Evolutionary conservation across 768 basidiomycete species (phyloP), one percentile per base, ranked within the genome.

Genomic region (Tulasnella sp.): DNA sequence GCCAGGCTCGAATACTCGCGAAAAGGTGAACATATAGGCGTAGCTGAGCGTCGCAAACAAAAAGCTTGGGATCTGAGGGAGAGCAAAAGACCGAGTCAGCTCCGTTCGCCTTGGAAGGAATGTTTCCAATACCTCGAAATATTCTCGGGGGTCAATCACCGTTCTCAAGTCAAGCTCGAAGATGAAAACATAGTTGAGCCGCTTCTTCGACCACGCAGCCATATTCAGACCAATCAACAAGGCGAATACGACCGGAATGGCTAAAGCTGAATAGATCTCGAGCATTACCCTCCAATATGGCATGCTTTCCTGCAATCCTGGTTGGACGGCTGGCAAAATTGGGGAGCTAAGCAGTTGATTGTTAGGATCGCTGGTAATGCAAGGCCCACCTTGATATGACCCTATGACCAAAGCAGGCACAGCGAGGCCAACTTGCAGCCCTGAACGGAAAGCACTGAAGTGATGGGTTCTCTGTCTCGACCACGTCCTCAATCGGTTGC

Each of bases 101-200:
- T 46, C 56, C 44, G 75, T 46, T n/a, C 27, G 16, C 24, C 31
- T 71, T 42, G 78, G 24, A 44, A 9, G 18, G 34, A 74, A 3
- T 12, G 19, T 56, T 40, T 46, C 31, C 19, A 82, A 42, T n/a
- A 92, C 89, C 84, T 93, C 92, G 72, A 91, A 87, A 82, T 94
- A 98, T 85, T 94, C 90, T 38, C 92, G 90, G 83, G 90, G 89
- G 84, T 98, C 94, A 77, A 97, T 85, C 39, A 88, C 90, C 44
- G 92, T 91, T 79, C 91, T 88, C 34, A 91, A 83, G 81, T 95
- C 90, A 77, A 97, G 84, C 84, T 93, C 93, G 83, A 97, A 94
- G 46, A 97, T 94, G 84, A 98, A 97, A n/a, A 92, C 89, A 82
- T 96, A 97, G 84, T 98, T 99, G 82, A 99, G 95, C 71, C 93